Conservation (phyloP, 768 basidiomycete genomes). For the Terana coerulea region DNA sequence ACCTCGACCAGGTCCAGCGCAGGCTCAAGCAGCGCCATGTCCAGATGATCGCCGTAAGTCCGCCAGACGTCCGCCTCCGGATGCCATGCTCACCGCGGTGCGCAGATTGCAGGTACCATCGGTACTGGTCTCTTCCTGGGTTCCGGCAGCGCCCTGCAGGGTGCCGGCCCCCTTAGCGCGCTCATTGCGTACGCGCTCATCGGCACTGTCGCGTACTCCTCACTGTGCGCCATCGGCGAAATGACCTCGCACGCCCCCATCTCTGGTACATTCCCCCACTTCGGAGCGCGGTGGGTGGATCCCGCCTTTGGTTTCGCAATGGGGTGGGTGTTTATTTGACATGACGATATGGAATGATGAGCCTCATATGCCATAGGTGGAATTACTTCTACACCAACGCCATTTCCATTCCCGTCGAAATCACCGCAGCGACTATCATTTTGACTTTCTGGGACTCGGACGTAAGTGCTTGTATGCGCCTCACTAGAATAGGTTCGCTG, state of each 20-base stretch:
- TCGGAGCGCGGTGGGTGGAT: slow-evolving; percentile 39
- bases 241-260: slow-evolving; percentile 81
- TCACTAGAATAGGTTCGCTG: background rate
- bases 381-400: slow-evolving; percentile 39
- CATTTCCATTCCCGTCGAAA: slow-evolving; percentile 70
- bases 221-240: slow-evolving; percentile 67
- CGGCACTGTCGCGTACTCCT: slow-evolving; percentile 64
- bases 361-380: slow-evolving; percentile 20
- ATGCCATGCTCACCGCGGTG: background rate
- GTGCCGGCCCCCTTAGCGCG: slow-evolving; percentile 65
- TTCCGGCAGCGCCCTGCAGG: slow-evolving; percentile 55
- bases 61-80: background rate
- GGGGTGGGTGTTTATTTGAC: slow-evolving; percentile 15
- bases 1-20: slow-evolving; percentile 69
- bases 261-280: slow-evolving; percentile 76
- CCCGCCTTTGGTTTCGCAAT: slow-evolving; percentile 34
- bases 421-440: slow-evolving; percentile 67
- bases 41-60: slow-evolving; percentile 72
- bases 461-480: slow-evolving; percentile 30
- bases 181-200: slow-evolving; percentile 61
- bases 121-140: slow-evolving; percentile 75
- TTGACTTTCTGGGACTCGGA: slow-evolving; percentile 70
- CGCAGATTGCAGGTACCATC: slow-evolving; percentile 65
- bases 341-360: too few species aligned
- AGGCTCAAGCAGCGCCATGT: slow-evolving; percentile 75